phyloP scores from a whole-genome alignment of 352 stramenopile genomes.

The Phytophthora pisi region DNA sequence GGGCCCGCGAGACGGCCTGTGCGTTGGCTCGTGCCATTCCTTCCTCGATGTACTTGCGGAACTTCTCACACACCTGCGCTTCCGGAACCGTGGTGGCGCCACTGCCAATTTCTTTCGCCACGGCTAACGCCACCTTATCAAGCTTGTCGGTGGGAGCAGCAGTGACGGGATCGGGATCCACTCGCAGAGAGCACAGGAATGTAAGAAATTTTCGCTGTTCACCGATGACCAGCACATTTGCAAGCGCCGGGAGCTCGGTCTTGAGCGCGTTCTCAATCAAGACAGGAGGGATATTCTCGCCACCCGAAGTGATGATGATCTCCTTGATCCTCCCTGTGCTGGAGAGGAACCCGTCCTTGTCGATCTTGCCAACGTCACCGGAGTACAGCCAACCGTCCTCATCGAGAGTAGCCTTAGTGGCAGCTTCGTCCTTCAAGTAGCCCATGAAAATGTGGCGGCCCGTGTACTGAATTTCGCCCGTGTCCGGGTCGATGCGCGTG shows the following conservation, averaged over 20 bases:
- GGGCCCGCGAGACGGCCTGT: conserved; percentile 54
- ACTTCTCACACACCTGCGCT: conserved; percentile 68
- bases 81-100: conserved; percentile 80
- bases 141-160: conserved; percentile 73
- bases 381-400: conserved; percentile 91
- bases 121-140: conserved; percentile 67
- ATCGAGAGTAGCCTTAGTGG: conserved; percentile 57
- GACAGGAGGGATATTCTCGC: conserved; percentile 92
- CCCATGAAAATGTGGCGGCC: conserved; percentile 79
- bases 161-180: conserved; percentile 59
- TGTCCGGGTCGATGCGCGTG: conserved; percentile 52
- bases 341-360: conserved; percentile 87
- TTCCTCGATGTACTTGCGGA: conserved; percentile 77
- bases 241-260: conserved; percentile 71
- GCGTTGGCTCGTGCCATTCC: conserved; percentile 70
- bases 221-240: conserved; percentile 91
- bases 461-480: conserved; percentile 68
- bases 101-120: conserved; percentile 64
- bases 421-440: conserved; percentile 66
- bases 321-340: conserved; percentile 96
- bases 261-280: conserved; percentile 91
- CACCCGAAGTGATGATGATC: conserved; percentile 93
- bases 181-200: conserved; percentile 84
- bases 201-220: conserved; percentile 92
- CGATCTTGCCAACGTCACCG: conserved; percentile 88